Evolutionary conservation across 805 yeast species (phyloP).

Genomic region (Wickerhamiella slavikovae): DNA sequence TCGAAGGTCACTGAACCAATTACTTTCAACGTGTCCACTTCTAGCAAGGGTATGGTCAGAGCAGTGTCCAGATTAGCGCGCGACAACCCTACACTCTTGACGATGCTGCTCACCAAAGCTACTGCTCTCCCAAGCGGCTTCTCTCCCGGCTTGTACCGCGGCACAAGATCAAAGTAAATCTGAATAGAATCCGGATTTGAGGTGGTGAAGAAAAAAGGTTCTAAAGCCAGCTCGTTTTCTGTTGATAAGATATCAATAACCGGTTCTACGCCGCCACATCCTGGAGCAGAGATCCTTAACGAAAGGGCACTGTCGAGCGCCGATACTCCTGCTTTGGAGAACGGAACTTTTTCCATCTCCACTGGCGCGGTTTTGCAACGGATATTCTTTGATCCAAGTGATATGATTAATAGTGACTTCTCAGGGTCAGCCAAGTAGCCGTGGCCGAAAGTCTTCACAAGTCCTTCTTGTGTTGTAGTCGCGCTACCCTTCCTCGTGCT

Average conservation of each 20-base stretch:
- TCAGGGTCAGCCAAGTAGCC: constrained; percentile 33
- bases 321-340: constrained; percentile 55
- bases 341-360: constrained; percentile 51
- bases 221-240: constrained; percentile 38
- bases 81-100: constrained; percentile 3
- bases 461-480: too few relatives aligned
- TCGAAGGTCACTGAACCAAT: constrained; percentile 67
- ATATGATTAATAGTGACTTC: constrained; percentile 57
- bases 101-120: constrained; percentile 45
- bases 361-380: constrained; percentile 39
- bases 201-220: constrained; percentile 53
- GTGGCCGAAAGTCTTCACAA: constrained; percentile 75
- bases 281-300: constrained; percentile 32
- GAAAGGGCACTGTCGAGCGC: constrained; percentile 79
- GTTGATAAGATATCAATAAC: constrained; percentile 66
- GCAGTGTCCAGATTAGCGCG: constrained; percentile 45
- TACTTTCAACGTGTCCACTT: constrained; percentile 45
- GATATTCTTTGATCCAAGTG: constrained; percentile 71
- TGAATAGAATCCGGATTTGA: constrained; percentile 23
- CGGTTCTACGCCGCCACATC: constrained; percentile 29
- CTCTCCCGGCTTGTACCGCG: constrained; percentile 37
- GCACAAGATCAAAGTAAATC: constrained; percentile 69
- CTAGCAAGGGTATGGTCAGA: constrained; percentile 58
- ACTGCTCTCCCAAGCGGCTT: constrained; percentile 67
- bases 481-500: too few relatives aligned